A percentile compares a stretch with the other conserved stretches of the same genome.
These are phyloP conservation scores for Melaleuca quinquenervia DNA, from an alignment of 345 rosid genomes.

Conservation along the genomic window DNA sequence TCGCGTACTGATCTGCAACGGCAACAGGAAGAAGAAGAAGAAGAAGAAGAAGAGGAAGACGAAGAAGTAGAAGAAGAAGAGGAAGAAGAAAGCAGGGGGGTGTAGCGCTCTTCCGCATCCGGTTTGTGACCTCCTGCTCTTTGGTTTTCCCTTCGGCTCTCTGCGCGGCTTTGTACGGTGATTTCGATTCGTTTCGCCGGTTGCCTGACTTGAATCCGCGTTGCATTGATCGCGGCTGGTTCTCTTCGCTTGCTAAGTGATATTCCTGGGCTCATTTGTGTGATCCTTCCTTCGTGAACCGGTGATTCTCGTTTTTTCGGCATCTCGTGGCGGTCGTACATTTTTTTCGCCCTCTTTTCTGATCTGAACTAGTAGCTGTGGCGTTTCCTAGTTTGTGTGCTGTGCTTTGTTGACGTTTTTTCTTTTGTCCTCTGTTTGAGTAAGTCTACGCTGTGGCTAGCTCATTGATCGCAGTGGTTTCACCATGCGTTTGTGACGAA, in stretches of 20 bases:
- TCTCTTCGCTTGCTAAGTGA: neutral
- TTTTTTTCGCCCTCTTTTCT: fast-evolving
- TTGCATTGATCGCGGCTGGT: neutral
- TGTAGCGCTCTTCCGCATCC: neutral
- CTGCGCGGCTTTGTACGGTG: neutral
- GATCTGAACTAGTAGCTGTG: neutral
- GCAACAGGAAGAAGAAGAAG: neutral
- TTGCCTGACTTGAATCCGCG: neutral
- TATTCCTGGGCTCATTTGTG: neutral
- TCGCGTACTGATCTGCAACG: neutral
- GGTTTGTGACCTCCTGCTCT: neutral
- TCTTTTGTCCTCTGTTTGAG: neutral
- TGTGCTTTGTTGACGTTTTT: neutral
- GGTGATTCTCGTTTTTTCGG: neutral
- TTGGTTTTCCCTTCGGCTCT: neutral
- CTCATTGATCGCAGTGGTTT: neutral
- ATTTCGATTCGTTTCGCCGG: neutral
- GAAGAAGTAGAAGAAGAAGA: neutral
- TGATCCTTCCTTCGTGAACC: neutral
- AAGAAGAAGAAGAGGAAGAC: neutral
- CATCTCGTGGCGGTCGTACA: neutral
- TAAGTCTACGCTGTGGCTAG: neutral
- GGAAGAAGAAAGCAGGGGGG: neutral
- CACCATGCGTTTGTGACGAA: neutral
- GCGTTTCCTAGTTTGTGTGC: neutral